These are phyloP conservation scores for Cairneyella variabilis DNA, from an alignment of 495 filamentous ascomycete genomes.

Conservation along the genomic window DNA sequence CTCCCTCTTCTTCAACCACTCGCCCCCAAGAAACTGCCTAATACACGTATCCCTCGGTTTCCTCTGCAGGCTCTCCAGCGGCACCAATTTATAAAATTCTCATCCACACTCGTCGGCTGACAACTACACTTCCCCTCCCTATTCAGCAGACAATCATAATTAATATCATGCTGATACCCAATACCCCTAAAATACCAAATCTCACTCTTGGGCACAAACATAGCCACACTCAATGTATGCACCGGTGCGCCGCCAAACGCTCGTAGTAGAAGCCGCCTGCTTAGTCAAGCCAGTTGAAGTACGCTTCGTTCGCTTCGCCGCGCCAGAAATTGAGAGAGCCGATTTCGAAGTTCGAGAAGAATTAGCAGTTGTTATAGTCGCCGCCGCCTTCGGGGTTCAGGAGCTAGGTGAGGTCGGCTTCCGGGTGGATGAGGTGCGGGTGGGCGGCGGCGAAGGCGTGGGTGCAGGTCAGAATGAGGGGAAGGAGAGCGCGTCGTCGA, in stretches of 20 bases:
- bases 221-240: conserved; percentile 49
- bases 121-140: conserved; percentile 34
- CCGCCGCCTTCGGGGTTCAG: conserved; percentile 28
- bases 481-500: conserved; percentile 48
- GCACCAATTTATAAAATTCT: conserved; percentile 51
- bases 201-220: conserved; percentile 43
- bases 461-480: conserved; percentile 44
- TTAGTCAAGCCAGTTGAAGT: conserved; percentile 54
- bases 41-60: conserved; percentile 49
- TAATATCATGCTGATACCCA: conserved; percentile 51
- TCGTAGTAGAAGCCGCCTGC: conserved; percentile 61
- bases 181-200: conserved; percentile 51
- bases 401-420: conserved; percentile 49
- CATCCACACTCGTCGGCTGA: conserved; percentile 44
- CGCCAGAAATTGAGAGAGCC: conserved; percentile 59
- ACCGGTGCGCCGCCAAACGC: conserved; percentile 64
- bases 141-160: conserved; percentile 35
- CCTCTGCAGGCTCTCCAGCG: conserved; percentile 45
- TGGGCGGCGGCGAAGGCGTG: conserved; percentile 41
- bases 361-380: conserved; percentile 47
- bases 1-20: conserved; percentile 43
- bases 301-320: conserved; percentile 48
- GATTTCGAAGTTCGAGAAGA: conserved; percentile 62
- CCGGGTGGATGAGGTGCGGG: conserved; percentile 41
- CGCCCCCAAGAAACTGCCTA: conserved; percentile 44